Percentiles rank a stretch among this genome's conserved stretches.
Conservation (phyloP, 345 rosid species). For the Kernera saxatilis region DNA sequence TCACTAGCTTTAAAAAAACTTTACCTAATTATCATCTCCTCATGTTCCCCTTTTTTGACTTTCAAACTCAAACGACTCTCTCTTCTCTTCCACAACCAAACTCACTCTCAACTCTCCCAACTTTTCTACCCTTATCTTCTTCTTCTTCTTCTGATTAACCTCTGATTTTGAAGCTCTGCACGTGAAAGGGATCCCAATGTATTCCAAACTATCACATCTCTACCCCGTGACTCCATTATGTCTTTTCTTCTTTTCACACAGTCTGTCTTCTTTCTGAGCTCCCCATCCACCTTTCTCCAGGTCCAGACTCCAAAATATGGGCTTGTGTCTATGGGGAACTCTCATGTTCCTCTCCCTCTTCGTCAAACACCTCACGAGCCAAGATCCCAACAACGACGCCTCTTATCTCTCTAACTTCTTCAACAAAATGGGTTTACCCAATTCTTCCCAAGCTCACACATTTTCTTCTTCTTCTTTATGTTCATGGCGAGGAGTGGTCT, state of each 20-base stretch:
- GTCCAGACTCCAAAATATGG: constrained; percentile 40
- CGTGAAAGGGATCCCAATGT: constrained; percentile 25
- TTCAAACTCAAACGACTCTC: constrained; percentile 28
- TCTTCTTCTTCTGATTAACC: constrained; percentile 16
- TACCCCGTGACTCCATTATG: constrained; percentile 31
- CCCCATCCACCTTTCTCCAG: not conserved
- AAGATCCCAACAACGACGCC: constrained; percentile 76
- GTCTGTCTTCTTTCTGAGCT: constrained; percentile 20
- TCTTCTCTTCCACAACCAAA: constrained; percentile 22
- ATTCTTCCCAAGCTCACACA: constrained; percentile 31
- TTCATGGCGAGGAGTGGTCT: constrained; percentile 60
- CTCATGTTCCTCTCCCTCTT: constrained; percentile 51
- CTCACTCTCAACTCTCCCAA: constrained; percentile 2
- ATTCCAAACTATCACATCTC: constrained; percentile 28
- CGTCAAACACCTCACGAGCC: constrained; percentile 46
- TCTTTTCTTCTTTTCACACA: constrained; percentile 23
- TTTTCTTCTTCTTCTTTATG: constrained; percentile 54
- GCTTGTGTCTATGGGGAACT: constrained; percentile 41
- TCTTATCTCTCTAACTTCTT: constrained; percentile 60
- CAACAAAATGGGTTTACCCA: constrained; percentile 37
- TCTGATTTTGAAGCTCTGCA: constrained; percentile 19
- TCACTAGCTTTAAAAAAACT: constrained; percentile 4
- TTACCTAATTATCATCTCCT: constrained; percentile 20
- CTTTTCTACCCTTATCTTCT: constrained; percentile 20
- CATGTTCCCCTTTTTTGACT: constrained; percentile 10